Evolutionary conservation across 176 grass and related monocot species (phyloP).

Genomic region (Eragrostis curvula): DNA sequence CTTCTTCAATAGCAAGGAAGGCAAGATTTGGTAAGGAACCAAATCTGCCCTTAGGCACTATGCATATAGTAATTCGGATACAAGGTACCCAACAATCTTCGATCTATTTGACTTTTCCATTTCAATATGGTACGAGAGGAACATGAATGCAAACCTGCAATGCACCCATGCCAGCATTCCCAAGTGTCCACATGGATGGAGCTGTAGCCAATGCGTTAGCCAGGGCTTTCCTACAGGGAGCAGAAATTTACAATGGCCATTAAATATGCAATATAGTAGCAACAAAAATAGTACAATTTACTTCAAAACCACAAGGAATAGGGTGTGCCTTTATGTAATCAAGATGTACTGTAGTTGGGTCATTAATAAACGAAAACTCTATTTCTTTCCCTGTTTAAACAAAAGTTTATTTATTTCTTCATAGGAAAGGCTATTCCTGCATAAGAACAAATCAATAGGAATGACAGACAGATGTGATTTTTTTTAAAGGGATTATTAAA

Average conservation of each 20-base stretch:
- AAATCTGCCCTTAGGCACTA: neutral
- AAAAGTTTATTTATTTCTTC: neutral
- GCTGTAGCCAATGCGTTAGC: slow-evolving; percentile 93
- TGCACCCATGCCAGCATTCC: slow-evolving; percentile 97
- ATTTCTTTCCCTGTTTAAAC: neutral
- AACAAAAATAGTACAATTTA: slow-evolving; percentile 11
- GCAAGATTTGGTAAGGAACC: neutral
- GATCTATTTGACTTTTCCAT: neutral
- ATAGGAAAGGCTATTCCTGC: neutral
- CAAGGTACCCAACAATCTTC: neutral
- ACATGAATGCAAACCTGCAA: slow-evolving; percentile 68
- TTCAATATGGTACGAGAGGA: neutral
- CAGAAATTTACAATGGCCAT: slow-evolving; percentile 25
- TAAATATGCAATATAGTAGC: slow-evolving; percentile 16
- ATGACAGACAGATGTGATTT: neutral
- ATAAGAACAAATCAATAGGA: neutral
- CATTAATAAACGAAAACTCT: neutral
- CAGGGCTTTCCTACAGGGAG: slow-evolving; percentile 88
- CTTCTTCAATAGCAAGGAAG: neutral
- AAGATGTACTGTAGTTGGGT: neutral
- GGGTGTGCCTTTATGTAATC: neutral
- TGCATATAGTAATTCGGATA: neutral
- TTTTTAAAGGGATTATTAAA: neutral
- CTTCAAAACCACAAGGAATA: neutral
- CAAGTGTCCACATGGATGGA: slow-evolving; percentile 97